A percentile compares a stretch with the other conserved stretches of the same genome.
Evolutionary conservation across 768 basidiomycete genomes (phyloP).

Genomic region (Termitomyces sp.): DNA sequence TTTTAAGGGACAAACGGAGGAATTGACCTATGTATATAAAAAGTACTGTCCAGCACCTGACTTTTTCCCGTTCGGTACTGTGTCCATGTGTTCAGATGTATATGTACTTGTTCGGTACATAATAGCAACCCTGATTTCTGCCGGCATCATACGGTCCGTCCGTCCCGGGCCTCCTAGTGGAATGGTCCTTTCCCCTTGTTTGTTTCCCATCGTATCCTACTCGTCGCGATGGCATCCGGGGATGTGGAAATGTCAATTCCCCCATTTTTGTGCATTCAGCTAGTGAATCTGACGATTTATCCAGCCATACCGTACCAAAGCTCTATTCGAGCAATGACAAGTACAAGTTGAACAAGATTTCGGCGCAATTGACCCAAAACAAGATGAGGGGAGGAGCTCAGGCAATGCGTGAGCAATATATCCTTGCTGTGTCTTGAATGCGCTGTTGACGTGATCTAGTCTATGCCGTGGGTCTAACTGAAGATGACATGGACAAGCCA

Average conservation of each 20-base stretch:
- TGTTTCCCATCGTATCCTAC: neutral
- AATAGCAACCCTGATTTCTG: neutral
- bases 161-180: neutral
- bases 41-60: neutral
- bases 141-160: constrained; percentile 6
- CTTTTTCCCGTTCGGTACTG: neutral
- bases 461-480: constrained; percentile 71
- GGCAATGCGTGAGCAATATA: constrained; percentile 65
- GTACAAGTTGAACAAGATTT: constrained; percentile 66
- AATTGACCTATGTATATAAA: neutral
- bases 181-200: neutral
- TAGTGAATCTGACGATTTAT: constrained; percentile 1
- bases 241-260: constrained; percentile 32
- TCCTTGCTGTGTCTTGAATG: neutral
- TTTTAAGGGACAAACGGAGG: constrained; percentile 43
- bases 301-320: constrained; percentile 39
- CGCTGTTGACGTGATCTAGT: constrained; percentile 34
- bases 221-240: constrained; percentile 37
- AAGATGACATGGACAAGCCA: constrained; percentile 80
- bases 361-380: constrained; percentile 67
- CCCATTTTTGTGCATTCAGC: neutral
- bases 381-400: constrained; percentile 76
- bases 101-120: no score
- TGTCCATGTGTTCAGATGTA: neutral
- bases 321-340: constrained; percentile 17